phyloP scores from a whole-genome alignment of 73 alveolate species.

The Diophrys appendiculata region DNA sequence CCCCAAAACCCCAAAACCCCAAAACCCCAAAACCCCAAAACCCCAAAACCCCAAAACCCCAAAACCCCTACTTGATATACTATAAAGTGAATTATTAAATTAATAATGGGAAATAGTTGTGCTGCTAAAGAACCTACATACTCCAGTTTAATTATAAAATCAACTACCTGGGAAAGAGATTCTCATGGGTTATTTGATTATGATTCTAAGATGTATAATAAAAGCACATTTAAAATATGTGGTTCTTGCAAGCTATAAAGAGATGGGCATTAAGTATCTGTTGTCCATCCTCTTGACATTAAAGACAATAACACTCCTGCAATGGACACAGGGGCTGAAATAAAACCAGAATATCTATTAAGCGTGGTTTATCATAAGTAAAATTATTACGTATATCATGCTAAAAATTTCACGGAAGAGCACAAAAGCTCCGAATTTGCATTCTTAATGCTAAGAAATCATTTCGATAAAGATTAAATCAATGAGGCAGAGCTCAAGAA shows the following conservation, averaged over 20 bases:
- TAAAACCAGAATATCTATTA: background rate
- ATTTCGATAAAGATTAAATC: background rate
- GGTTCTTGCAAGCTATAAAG: background rate
- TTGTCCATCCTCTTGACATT: background rate
- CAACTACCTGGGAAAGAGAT: slow-evolving; percentile 72
- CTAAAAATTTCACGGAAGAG: background rate
- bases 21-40: no score
- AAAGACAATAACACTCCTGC: background rate
- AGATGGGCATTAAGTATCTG: background rate
- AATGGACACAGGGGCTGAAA: no score
- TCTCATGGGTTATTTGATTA: slow-evolving; percentile 74
- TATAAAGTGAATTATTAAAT: no score
- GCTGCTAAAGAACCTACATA: background rate
- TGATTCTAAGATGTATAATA: slow-evolving; percentile 28
- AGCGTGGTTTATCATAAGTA: background rate
- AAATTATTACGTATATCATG: background rate
- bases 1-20: no score
- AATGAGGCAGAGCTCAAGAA: slow-evolving; percentile 2
- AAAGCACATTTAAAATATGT: slow-evolving; percentile 19
- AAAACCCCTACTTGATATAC: no score
- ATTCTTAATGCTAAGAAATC: background rate
- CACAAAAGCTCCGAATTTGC: background rate
- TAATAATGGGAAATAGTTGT: background rate
- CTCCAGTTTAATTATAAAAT: slow-evolving; percentile 45
- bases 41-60: no score